Percentiles rank a stretch among this genome's conserved stretches.
Conservation (phyloP, 495 filamentous ascomycete species). For the Chaetomium tenue region DNA sequence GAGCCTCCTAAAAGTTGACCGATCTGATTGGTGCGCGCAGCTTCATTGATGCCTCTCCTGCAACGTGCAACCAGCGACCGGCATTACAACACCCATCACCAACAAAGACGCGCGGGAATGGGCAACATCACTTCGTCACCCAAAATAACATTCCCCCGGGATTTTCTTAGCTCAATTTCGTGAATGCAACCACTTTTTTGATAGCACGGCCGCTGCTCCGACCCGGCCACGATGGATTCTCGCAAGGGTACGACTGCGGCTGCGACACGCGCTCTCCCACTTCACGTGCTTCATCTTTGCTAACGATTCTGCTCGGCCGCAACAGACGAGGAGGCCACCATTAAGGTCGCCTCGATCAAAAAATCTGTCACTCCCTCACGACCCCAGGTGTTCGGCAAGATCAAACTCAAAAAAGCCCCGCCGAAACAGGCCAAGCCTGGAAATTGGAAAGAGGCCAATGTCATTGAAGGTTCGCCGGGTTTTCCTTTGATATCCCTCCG, state of each 20-base stretch:
- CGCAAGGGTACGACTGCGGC: conserved; percentile 32
- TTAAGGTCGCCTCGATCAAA: conserved; percentile 59
- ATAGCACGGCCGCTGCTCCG: conserved; percentile 17
- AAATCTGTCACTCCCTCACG: conserved; percentile 43
- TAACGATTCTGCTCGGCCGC: not conserved
- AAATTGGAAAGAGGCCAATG: conserved; percentile 53
- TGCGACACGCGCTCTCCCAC: conserved; percentile 1
- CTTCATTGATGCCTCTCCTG: not conserved
- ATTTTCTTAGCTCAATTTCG: not conserved
- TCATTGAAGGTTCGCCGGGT: conserved; percentile 53
- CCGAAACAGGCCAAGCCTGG: conserved; percentile 58
- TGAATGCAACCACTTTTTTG: conserved; percentile 18
- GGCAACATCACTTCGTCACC: conserved; percentile 6
- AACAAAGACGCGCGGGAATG: conserved; percentile 17
- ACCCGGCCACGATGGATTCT: conserved; percentile 33
- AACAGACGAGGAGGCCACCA: conserved; percentile 53
- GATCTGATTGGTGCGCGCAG: not conserved
- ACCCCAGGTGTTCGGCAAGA: conserved; percentile 45
- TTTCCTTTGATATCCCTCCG: not conserved
- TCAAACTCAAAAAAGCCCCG: conserved; percentile 66
- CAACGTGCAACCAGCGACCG: conserved; percentile 2
- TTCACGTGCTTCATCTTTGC: not conserved
- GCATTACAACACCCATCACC: not conserved
- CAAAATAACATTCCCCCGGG: not conserved
- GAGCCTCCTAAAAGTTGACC: too few species aligned